A percentile compares a stretch with the other conserved stretches of the same genome.
These are phyloP conservation scores for Nakaseomyces kungkrabaensis DNA, from an alignment of 1,139 yeast species.

Conservation along the genomic window DNA sequence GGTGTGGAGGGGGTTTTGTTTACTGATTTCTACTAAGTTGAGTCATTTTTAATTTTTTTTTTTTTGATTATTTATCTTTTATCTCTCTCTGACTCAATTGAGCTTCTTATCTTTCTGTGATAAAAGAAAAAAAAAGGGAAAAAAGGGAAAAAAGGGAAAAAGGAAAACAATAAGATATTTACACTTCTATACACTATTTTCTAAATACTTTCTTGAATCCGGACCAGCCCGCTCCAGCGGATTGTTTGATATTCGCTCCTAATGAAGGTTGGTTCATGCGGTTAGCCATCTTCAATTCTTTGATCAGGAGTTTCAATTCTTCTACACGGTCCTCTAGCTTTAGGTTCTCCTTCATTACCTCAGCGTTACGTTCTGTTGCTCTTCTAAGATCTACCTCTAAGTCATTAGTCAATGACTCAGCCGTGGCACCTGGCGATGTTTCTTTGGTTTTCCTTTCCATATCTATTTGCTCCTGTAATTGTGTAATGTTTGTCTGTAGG, in stretches of 20 bases:
- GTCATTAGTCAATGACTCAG: slow-evolving; percentile 23
- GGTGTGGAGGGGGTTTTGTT: too few species aligned
- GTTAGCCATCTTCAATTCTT: slow-evolving; percentile 11
- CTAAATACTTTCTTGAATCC: slow-evolving; percentile 13
- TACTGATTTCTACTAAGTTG: too few species aligned
- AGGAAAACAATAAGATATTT: too few species aligned
- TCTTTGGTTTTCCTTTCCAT: not conserved
- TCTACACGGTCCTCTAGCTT: slow-evolving; percentile 37
- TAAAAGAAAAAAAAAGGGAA: too few species aligned
- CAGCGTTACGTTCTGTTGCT: slow-evolving; percentile 47
- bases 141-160: too few species aligned
- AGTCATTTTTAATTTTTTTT: too few species aligned
- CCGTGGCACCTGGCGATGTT: too few species aligned
- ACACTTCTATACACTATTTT: not conserved
- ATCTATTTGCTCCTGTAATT: slow-evolving; percentile 33
- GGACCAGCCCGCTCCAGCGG: slow-evolving; percentile 6
- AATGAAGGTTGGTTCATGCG: slow-evolving; percentile 6
- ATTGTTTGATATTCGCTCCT: not conserved
- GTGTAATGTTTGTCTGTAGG: slow-evolving; percentile 42
- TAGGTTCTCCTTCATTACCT: slow-evolving; percentile 44
- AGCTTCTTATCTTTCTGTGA: too few species aligned
- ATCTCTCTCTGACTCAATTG: too few species aligned
- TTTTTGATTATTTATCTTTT: too few species aligned
- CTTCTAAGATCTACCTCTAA: slow-evolving; percentile 36
- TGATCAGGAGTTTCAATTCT: slow-evolving; percentile 24